A percentile compares a stretch with the other conserved stretches of the same genome.
These are phyloP conservation scores for Ganoderma sp. DNA, from an alignment of 1,284 basidiomycete species.

Conservation along the genomic window DNA sequence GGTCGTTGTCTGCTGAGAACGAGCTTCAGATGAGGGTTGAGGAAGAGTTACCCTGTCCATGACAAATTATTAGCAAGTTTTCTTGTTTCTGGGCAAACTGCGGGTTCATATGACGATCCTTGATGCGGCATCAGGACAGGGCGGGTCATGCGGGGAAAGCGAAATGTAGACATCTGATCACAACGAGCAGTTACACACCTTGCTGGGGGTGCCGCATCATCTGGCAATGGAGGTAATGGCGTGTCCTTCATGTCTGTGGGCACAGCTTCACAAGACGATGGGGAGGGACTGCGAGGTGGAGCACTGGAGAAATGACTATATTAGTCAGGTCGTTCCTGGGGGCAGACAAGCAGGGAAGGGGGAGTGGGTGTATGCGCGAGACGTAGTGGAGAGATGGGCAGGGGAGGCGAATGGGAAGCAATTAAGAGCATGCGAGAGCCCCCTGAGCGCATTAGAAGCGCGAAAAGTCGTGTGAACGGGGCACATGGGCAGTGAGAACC, in stretches of 20 bases:
- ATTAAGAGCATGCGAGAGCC: not conserved
- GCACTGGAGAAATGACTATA: constrained; percentile 1
- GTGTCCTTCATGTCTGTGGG: constrained; percentile 24
- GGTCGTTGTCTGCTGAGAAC: not conserved
- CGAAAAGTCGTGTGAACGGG: constrained; percentile 18
- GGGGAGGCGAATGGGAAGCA: constrained; percentile 9
- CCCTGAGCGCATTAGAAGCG: constrained; percentile 10
- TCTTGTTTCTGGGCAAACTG: not conserved
- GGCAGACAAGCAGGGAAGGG: not conserved
- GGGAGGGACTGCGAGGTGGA: not conserved
- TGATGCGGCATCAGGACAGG: constrained; percentile 1
- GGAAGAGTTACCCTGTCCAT: constrained; percentile 1
- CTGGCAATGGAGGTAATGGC: constrained; percentile 22
- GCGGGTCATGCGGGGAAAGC: not conserved
- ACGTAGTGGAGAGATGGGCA: constrained; percentile 15
- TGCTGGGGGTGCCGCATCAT: constrained; percentile 1
- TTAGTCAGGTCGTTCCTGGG: not conserved
- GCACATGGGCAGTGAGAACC: constrained; percentile 22
- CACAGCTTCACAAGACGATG: not conserved
- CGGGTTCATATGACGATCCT: not conserved
- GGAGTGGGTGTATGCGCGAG: not conserved
- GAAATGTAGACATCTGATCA: not conserved
- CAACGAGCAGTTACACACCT: constrained; percentile 13
- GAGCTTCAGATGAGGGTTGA: not conserved
- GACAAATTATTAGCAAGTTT: not conserved